Base-by-base conservation (phyloP, 805 yeast species). In the Huiozyma naganishii region DNA sequence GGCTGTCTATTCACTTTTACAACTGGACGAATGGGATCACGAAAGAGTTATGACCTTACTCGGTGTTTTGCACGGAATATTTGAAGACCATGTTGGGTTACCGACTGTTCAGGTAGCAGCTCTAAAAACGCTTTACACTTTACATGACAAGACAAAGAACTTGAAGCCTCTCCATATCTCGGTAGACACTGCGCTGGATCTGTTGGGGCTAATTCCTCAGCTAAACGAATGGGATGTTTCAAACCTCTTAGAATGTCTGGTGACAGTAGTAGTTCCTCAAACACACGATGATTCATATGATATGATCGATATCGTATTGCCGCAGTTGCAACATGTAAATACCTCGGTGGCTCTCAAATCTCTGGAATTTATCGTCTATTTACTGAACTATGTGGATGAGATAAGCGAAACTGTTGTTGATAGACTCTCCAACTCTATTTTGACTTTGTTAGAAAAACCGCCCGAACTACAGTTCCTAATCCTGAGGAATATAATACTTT, bases 381-480 rank as follows among this genome's bases (percentile, higher is more conserved):
- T 80, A 38, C 66, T 82, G 37, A 85, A 89, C 59, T 90, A 84
- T 59, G 78, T 82, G 11, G 71, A 71, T 27, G 68, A 68, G 41
- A 70, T 80, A 0, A 77, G 73, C 29, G 71, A 73, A 32, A 69
- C 70, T n/a, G 57, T 83, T 4, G 80, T 85, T 1, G 71, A 72
- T 44, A 66, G 81, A 47, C 64, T 87, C 41, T 85, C 92, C 0
- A 72, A 79, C 9, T 78, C 92, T 0, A 65, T 88, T 37, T 72
- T 80, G 1, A 73, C 86, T 4, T 62, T 88, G 32, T 66, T 88
- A 46, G 70, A 85, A 3, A 85, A 83, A 55, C 85, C 89, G 0
- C 66, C 89, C 0, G 97, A 90, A 59, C 69, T 86, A 27, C 95
- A 87, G 61, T 90, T 88, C 58, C 67, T 88, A 39, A 83, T 82